Evolutionary conservation across 352 stramenopile species (phyloP), one percentile per base, ranked within the genome.

Genomic region (Phytophthora macrochlamydospora): DNA sequence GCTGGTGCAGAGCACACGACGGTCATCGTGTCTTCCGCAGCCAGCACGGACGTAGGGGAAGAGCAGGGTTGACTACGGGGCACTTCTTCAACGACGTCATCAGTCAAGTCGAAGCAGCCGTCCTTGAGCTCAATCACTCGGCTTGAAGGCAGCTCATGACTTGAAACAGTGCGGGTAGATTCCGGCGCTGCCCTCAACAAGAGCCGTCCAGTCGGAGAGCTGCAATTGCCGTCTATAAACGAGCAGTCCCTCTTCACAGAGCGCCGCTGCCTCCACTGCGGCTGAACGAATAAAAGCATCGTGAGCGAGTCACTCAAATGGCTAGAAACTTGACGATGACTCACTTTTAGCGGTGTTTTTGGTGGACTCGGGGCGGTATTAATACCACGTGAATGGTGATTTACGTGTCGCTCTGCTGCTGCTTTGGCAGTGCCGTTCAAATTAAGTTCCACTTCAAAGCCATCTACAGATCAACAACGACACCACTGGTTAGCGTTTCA

Each of bases 221-320:
- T 65, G 11, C 45, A 64, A 44, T 56, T 68, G 33, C 62, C 48
- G n/a, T 87, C 81, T 31, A 88, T 61, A 49, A 90, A 84, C 11
- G 78, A 84, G 55, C 76, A 83, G 59, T 90, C 79, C 33, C 81
- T 75, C 62, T 90, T 90, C 3, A 88, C 59, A 7, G 79, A 90
- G 35, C 78, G 69, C 28, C 81, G 81, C 62, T 85, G 69, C 42
- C 56, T 73, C 76, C 75, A 87, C 59, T 78, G 18, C 28, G 52
- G 53, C 71, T 75, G 55, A 42, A 46, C 42, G 44, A 3, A 60
- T 8, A 29, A 33, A 4, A 59, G 7, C 11, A 8, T n/a, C 43
- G 6, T 49, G 6, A 8, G 43, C 29, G 14, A 49, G 29, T 18
- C 4, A 49, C 11, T n/a, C 4, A 49, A 49, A 28, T 29, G 43